phyloP scores from a whole-genome alignment of 169 alveolate species.

The Babesia ovata region DNA sequence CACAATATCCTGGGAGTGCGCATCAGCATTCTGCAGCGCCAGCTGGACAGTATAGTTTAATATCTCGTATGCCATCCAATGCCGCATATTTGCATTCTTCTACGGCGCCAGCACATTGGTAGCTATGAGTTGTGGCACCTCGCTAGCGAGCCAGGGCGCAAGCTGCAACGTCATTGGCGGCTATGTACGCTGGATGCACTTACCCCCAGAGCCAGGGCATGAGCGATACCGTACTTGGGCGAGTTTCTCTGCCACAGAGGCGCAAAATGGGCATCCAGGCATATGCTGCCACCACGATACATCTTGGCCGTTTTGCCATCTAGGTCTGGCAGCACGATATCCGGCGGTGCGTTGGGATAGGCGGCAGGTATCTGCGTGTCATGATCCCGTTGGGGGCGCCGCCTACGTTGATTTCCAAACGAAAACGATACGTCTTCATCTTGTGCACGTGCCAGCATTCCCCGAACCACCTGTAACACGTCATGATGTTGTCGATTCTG shows the following conservation, averaged over 20 bases:
- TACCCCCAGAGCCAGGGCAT: conserved; percentile 92
- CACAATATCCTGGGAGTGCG: conserved; percentile 2
- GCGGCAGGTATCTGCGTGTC: conserved; percentile 90
- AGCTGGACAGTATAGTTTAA: neutral
- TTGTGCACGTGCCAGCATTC: conserved; percentile 95
- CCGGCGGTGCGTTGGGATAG: conserved; percentile 95
- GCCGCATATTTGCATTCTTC: neutral
- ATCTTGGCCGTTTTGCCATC: conserved; percentile 96
- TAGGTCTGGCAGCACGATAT: conserved; percentile 91
- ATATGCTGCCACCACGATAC: conserved; percentile 98
- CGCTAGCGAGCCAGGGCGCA: conserved; percentile 99
- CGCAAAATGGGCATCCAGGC: conserved; percentile 94
- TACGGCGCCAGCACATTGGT: conserved; percentile 58
- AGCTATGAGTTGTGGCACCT: conserved; percentile 85
- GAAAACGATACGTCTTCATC: conserved; percentile 88
- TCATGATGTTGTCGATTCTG: no score
- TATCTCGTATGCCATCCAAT: neutral
- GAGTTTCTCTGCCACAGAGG: conserved; percentile 93
- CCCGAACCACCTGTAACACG: conserved; percentile 91
- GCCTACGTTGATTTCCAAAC: conserved; percentile 87
- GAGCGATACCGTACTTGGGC: conserved; percentile 96
- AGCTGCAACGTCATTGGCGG: conserved; percentile 68
- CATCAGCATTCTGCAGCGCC: conserved; percentile 6
- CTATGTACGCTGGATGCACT: conserved; percentile 8
- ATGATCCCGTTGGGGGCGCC: neutral